These are phyloP conservation scores for Metschnikowia aberdeeniae DNA, from an alignment of 805 yeast species.

Conservation along the genomic window DNA sequence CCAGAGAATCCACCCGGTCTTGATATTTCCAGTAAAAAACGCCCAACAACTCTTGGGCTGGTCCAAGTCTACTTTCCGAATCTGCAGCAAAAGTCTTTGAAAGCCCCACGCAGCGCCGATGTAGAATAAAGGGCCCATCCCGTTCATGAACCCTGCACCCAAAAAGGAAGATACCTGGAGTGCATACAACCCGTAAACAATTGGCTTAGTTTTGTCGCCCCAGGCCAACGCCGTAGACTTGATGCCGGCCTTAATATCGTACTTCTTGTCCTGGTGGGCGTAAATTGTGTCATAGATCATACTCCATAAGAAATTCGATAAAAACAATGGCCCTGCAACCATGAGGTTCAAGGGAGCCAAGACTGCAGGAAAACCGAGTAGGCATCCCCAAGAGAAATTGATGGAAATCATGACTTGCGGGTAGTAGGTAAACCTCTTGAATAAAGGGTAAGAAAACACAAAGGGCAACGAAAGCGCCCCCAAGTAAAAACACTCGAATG, in stretches of 20 bases:
- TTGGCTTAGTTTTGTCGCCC: constrained; percentile 75
- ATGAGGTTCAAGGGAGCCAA: constrained; percentile 70
- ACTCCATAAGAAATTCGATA: constrained; percentile 84
- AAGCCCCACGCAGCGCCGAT: constrained; percentile 65
- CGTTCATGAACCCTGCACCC: constrained; percentile 67
- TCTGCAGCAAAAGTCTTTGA: constrained; percentile 63
- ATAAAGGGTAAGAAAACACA: constrained; percentile 85
- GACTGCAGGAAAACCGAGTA: constrained; percentile 94
- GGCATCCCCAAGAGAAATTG: constrained; percentile 92
- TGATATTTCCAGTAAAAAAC: constrained; percentile 71
- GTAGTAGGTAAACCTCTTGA: constrained; percentile 91
- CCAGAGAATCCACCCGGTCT: constrained; percentile 68
- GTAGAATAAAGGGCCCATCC: constrained; percentile 84
- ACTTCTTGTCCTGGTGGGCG: constrained; percentile 94
- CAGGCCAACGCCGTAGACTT: constrained; percentile 94
- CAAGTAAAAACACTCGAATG: constrained; percentile 73
- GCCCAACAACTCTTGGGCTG: constrained; percentile 80
- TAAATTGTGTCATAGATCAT: constrained; percentile 94
- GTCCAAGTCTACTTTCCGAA: constrained; percentile 71
- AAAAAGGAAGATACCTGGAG: constrained; percentile 65
- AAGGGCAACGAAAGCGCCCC: constrained; percentile 80
- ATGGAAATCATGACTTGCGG: constrained; percentile 82
- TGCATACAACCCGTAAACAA: constrained; percentile 58
- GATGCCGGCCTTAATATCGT: constrained; percentile 86
- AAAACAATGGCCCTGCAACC: constrained; percentile 73